Evolutionary conservation across 2,329 filamentous ascomycete genomes (phyloP).

Genomic region (Tympanopsis confertula): DNA sequence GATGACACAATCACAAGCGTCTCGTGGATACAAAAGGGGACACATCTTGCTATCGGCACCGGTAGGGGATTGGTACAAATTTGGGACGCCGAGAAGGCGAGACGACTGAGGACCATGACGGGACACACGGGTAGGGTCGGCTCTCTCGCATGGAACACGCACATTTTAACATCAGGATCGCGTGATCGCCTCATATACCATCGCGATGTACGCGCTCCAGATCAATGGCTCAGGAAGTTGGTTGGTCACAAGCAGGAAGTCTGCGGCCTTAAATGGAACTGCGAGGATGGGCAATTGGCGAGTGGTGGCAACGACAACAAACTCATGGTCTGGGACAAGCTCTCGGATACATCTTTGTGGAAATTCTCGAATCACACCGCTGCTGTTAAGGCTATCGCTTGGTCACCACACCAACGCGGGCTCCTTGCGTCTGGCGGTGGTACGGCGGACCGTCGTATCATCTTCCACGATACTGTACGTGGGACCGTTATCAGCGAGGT

Average conservation of each 20-base stretch:
- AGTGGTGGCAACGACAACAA: slow-evolving; percentile 98
- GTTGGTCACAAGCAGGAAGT: slow-evolving; percentile 97
- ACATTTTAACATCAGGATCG: slow-evolving; percentile 91
- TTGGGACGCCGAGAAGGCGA: slow-evolving; percentile 83
- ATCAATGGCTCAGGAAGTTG: slow-evolving; percentile 79
- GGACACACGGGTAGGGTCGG: slow-evolving; percentile 89
- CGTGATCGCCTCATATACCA: slow-evolving; percentile 89
- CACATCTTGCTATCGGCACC: slow-evolving; percentile 89
- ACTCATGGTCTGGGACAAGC: slow-evolving; percentile 94
- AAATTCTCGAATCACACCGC: slow-evolving; percentile 93
- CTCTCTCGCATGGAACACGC: slow-evolving; percentile 92
- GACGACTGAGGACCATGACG: slow-evolving; percentile 87
- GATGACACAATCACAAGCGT: slow-evolving; percentile 95
- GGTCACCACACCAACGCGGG: slow-evolving; percentile 91
- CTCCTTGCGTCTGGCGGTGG: slow-evolving; percentile 91
- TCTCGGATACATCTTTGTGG: slow-evolving; percentile 82
- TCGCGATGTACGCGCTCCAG: slow-evolving; percentile 82
- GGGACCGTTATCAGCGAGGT: slow-evolving; percentile 73
- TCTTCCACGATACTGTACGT: slow-evolving; percentile 94
- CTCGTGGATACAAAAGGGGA: slow-evolving; percentile 95
- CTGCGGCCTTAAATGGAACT: slow-evolving; percentile 93
- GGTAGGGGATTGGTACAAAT: slow-evolving; percentile 92
- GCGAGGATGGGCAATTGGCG: slow-evolving; percentile 85
- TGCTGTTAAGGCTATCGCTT: slow-evolving; percentile 93
- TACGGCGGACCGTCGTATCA: slow-evolving; percentile 89